Evolutionary conservation across 192 early-diverging fungal species (phyloP).

Genomic region (Coemansia sp.): DNA sequence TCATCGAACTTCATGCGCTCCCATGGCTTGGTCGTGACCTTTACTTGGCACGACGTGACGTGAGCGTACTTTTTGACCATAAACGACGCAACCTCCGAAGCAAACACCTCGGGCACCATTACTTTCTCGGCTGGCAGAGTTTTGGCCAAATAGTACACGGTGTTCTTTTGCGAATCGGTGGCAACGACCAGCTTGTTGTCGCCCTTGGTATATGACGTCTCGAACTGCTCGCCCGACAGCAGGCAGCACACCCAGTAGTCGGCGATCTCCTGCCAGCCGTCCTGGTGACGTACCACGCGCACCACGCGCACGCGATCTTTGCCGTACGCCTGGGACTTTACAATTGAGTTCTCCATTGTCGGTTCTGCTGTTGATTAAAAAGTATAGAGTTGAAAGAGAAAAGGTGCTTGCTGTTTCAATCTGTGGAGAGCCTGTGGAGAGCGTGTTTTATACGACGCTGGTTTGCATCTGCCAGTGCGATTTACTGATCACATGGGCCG

Average conservation of each 20-base stretch:
- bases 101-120: constrained; percentile 73
- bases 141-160: constrained; percentile 74
- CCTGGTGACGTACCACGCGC: constrained; percentile 63
- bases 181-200: constrained; percentile 75
- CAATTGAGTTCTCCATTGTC: constrained; percentile 49
- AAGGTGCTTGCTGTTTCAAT: background rate
- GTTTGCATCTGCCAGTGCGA: background rate
- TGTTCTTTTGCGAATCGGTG: constrained; percentile 80
- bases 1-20: constrained; percentile 64
- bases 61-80: constrained; percentile 73
- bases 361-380: background rate
- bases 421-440: background rate
- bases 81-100: constrained; percentile 64
- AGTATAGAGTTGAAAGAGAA: background rate
- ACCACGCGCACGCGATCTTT: constrained; percentile 74
- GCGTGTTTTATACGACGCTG: background rate
- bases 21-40: constrained; percentile 75
- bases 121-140: constrained; percentile 58
- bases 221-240: constrained; percentile 60
- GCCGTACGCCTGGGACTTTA: constrained; percentile 68
- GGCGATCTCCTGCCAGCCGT: constrained; percentile 63
- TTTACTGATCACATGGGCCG: background rate
- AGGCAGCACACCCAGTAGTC: constrained; percentile 67
- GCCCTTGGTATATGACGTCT: constrained; percentile 71
- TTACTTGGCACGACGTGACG: constrained; percentile 62